These are phyloP conservation scores for Sporothrix phasma DNA, from an alignment of 2,329 filamentous ascomycete species.

Conservation along the genomic window DNA sequence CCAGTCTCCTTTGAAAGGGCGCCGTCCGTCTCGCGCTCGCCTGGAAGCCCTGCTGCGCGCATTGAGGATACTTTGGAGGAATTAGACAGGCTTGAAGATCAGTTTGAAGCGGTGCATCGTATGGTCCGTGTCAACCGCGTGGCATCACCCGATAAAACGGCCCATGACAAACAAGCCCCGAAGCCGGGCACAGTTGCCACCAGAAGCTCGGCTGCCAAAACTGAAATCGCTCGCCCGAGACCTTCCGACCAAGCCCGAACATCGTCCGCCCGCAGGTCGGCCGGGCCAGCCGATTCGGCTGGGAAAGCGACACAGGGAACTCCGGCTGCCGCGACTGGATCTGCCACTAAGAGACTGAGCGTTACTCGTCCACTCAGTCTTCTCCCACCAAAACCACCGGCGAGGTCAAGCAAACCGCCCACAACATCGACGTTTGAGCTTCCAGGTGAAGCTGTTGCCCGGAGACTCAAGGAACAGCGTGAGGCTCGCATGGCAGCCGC, in stretches of 20 bases:
- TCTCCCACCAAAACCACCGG: constrained; percentile 35
- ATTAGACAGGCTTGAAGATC: constrained; percentile 51
- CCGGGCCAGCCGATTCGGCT: constrained; percentile 31
- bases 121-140: constrained; percentile 29
- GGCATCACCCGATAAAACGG: constrained; percentile 26
- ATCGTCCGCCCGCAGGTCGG: constrained; percentile 33
- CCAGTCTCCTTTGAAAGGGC: neutral
- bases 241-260: constrained; percentile 25
- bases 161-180: neutral
- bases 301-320: constrained; percentile 18
- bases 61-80: constrained; percentile 57
- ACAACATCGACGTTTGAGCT: constrained; percentile 51
- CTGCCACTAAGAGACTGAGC: constrained; percentile 23
- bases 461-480: constrained; percentile 47
- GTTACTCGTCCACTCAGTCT: constrained; percentile 32
- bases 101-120: constrained; percentile 45
- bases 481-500: constrained; percentile 37
- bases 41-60: constrained; percentile 25
- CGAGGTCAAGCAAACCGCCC: constrained; percentile 44
- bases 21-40: constrained; percentile 14
- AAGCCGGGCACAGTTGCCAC: neutral
- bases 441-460: constrained; percentile 51
- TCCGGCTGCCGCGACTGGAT: constrained; percentile 11
- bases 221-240: constrained; percentile 32
- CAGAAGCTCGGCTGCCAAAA: constrained; percentile 17